phyloP scores from a whole-genome alignment of 176 grass and related monocot species.

The Pontederia crassipes region DNA sequence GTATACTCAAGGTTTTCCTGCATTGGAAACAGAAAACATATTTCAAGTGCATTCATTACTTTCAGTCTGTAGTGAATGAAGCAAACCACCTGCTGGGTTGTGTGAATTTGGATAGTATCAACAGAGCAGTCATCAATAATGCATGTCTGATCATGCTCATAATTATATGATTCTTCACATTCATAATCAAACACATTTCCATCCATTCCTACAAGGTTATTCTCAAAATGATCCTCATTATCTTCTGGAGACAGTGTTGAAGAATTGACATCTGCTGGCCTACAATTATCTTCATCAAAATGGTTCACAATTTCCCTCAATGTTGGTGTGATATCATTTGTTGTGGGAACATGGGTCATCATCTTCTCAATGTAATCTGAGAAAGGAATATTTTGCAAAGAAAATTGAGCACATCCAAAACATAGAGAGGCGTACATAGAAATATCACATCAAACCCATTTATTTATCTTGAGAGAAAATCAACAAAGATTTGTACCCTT shows the following conservation, averaged over 20 bases:
- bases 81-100: constrained; percentile 54
- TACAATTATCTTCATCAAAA: constrained; percentile 88
- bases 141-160: constrained; percentile 46
- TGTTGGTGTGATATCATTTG: constrained; percentile 76
- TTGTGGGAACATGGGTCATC: constrained; percentile 50
- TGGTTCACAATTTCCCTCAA: constrained; percentile 66
- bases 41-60: not conserved
- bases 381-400: constrained; percentile 4
- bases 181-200: constrained; percentile 39
- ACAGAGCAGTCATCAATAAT: constrained; percentile 36
- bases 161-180: constrained; percentile 37
- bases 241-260: constrained; percentile 35
- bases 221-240: constrained; percentile 25
- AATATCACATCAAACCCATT: no score
- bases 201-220: constrained; percentile 20
- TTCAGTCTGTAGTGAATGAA: constrained; percentile 1
- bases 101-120: constrained; percentile 20
- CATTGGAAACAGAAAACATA: not conserved
- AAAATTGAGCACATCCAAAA: no score
- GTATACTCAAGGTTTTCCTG: constrained; percentile 51
- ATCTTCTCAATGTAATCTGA: constrained; percentile 78
- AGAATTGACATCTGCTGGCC: constrained; percentile 32
- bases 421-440: no score
- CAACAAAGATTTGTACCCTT: constrained; percentile 40
- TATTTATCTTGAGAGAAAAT: not conserved